Conservation (phyloP, 2,329 filamentous ascomycete genomes). For the Zymoseptoria ardabiliae region DNA sequence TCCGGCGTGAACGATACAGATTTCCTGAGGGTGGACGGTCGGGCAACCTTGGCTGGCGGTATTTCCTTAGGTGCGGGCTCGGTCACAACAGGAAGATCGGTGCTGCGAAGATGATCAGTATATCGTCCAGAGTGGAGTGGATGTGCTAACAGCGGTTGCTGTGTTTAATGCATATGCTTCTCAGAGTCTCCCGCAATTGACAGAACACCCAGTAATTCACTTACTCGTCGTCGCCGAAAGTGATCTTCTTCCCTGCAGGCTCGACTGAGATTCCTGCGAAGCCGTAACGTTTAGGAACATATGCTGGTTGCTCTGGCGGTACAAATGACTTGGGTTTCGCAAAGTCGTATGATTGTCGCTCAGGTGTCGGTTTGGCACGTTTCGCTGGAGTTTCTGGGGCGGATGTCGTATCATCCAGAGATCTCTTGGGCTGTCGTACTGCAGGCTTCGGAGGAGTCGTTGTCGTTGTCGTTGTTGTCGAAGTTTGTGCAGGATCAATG, state of each 20-base stretch:
- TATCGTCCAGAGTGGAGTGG: background rate
- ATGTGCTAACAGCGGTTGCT: background rate
- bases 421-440: background rate
- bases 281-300: background rate
- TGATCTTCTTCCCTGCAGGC: conserved; percentile 10
- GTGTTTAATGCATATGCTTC: background rate
- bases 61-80: background rate
- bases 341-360: background rate
- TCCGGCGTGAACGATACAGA: conserved; percentile 59
- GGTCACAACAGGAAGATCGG: background rate
- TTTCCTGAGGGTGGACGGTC: conserved; percentile 34
- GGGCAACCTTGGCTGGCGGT: background rate
- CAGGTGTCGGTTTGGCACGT: conserved; percentile 4
- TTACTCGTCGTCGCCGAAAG: conserved; percentile 18
- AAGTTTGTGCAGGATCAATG: conserved; percentile 2
- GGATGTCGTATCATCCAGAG: conserved; percentile 2
- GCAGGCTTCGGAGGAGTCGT: background rate
- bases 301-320: background rate
- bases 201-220: background rate
- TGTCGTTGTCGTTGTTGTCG: background rate
- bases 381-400: conserved; percentile 8
- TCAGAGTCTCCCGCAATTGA: background rate
- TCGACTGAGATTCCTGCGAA: background rate
- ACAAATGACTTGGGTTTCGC: background rate
- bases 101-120: background rate